Percentiles rank a stretch among this genome's conserved stretches.
Conservation (phyloP, 1,139 yeast genomes). For the Hyphopichia pseudoburtonii region DNA sequence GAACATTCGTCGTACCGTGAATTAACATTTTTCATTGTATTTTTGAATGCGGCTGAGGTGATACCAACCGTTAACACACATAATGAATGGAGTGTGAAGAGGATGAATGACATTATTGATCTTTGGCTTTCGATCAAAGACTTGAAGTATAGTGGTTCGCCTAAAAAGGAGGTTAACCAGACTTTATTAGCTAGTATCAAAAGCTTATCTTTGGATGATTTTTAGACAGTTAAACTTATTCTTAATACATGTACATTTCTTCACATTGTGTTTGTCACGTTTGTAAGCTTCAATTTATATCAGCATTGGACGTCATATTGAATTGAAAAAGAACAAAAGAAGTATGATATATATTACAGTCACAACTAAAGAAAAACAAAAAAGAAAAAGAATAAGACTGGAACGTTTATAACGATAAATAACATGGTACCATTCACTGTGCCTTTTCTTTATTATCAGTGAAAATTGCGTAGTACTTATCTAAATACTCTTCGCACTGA, state of each 20-base stretch:
- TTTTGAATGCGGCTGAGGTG: constrained; percentile 49
- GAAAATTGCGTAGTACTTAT: constrained; percentile 27
- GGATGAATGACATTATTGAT: constrained; percentile 48
- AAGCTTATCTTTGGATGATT: constrained; percentile 1
- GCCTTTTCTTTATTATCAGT: constrained; percentile 10
- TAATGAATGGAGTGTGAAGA: constrained; percentile 29
- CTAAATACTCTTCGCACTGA: constrained; percentile 53
- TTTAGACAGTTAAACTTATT: neutral
- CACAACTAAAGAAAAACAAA: too few species aligned
- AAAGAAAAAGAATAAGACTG: too few species aligned
- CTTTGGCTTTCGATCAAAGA: constrained; percentile 39
- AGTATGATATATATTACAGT: too few species aligned
- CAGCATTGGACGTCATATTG: too few species aligned
- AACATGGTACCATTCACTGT: too few species aligned
- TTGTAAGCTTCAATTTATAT: too few species aligned
- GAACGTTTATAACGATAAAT: too few species aligned
- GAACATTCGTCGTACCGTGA: constrained; percentile 93
- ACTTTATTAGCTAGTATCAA: neutral
- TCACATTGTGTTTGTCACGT: too few species aligned
- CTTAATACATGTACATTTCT: neutral
- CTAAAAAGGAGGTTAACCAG: neutral
- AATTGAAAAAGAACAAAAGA: too few species aligned
- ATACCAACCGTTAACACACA: constrained; percentile 79
- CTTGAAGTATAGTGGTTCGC: constrained; percentile 10
- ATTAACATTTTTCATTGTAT: constrained; percentile 60